phyloP scores from a whole-genome alignment of 78 protist species.

The Dictyostelium purpureum region DNA sequence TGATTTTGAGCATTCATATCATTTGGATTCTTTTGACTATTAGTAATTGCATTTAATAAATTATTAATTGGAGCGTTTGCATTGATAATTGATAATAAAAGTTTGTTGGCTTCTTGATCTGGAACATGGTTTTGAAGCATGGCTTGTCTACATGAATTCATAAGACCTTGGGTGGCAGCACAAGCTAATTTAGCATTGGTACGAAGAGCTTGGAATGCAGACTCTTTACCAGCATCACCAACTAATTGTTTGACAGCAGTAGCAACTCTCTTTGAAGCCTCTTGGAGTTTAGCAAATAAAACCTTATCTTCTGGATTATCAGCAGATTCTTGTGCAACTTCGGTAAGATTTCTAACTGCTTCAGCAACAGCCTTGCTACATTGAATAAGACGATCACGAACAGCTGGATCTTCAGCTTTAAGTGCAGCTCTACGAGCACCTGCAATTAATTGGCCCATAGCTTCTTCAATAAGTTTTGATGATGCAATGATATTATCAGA shows the following conservation, averaged over 20 bases:
- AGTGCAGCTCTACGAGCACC: constrained; percentile 76
- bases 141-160: constrained; percentile 29
- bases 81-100: neutral
- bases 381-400: constrained; percentile 61
- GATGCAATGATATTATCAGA: constrained; percentile 32
- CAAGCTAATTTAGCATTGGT: constrained; percentile 74
- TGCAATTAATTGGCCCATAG: constrained; percentile 78
- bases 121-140: constrained; percentile 14
- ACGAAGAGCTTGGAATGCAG: constrained; percentile 72
- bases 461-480: constrained; percentile 33
- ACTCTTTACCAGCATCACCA: constrained; percentile 80
- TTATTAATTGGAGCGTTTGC: constrained; percentile 32
- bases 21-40: constrained; percentile 49
- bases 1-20: constrained; percentile 64
- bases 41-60: constrained; percentile 25
- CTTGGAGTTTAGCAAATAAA: constrained; percentile 54
- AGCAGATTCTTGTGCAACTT: constrained; percentile 59
- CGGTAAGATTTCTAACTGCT: constrained; percentile 44
- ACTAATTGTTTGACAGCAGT: constrained; percentile 70
- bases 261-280: constrained; percentile 76
- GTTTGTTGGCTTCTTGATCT: constrained; percentile 21
- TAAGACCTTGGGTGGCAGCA: constrained; percentile 79
- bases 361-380: constrained; percentile 78
- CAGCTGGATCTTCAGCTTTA: constrained; percentile 60
- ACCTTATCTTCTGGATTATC: constrained; percentile 71